A percentile compares a stretch with the other conserved stretches of the same genome.
phyloP scores from a whole-genome alignment of 2,329 filamentous ascomycete genomes.

The Ceratocystis variospora region DNA sequence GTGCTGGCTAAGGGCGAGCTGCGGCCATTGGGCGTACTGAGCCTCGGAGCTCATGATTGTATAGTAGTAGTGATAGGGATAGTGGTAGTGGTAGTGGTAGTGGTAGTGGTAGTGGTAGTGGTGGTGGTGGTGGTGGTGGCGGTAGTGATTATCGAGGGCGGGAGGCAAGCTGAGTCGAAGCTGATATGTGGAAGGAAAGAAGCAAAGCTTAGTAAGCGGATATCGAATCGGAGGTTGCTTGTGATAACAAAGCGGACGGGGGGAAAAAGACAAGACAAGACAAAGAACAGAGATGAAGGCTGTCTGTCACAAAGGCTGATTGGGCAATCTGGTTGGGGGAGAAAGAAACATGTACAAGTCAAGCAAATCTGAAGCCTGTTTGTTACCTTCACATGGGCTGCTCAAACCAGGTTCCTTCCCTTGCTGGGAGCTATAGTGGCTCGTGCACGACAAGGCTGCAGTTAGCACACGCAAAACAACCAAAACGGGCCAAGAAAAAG shows the following conservation, averaged over 20 bases:
- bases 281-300: background rate
- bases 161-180: background rate
- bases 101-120: background rate
- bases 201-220: background rate
- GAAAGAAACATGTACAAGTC: background rate
- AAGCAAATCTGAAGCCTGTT: background rate
- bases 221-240: background rate
- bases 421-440: slow-evolving; percentile 13
- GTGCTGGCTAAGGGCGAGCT: slow-evolving; percentile 68
- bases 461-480: slow-evolving; percentile 16
- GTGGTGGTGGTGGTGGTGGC: background rate
- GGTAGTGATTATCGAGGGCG: background rate
- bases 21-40: slow-evolving; percentile 73
- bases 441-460: slow-evolving; percentile 19
- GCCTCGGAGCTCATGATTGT: slow-evolving; percentile 61
- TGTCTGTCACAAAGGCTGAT: background rate
- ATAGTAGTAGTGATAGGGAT: too few species aligned
- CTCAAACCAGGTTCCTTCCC: slow-evolving; percentile 8
- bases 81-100: background rate
- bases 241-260: background rate
- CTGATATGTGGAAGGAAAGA: background rate
- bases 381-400: background rate
- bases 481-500: too few species aligned
- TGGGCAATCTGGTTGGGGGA: too few species aligned
- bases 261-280: background rate